Conservation (phyloP, 192 early-diverging fungal genomes). For the Helicostylum pulchrum region DNA sequence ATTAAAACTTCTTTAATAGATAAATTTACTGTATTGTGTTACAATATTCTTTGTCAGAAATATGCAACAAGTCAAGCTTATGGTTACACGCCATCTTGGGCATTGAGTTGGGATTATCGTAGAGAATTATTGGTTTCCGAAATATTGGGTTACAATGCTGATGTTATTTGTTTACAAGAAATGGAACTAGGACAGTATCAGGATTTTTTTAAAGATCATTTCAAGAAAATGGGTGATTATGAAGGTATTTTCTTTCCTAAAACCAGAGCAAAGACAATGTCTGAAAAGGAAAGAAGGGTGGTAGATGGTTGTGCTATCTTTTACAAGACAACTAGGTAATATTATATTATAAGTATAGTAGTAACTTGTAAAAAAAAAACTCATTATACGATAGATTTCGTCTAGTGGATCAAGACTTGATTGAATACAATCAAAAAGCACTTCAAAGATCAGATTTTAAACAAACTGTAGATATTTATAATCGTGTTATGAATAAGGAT, state of each 20-base stretch:
- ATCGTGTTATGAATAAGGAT: slow-evolving; percentile 97
- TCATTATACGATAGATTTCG: slow-evolving; percentile 56
- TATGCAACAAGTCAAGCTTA: slow-evolving; percentile 87
- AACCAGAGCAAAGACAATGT: slow-evolving; percentile 91
- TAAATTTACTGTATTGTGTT: slow-evolving; percentile 84
- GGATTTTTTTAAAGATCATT: slow-evolving; percentile 77
- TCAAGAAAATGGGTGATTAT: slow-evolving; percentile 73
- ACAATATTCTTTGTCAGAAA: slow-evolving; percentile 89
- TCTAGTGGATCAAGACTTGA: slow-evolving; percentile 76
- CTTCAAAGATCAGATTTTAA: slow-evolving; percentile 84
- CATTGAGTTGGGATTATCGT: slow-evolving; percentile 89
- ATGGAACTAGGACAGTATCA: slow-evolving; percentile 85
- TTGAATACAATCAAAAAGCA: slow-evolving; percentile 95
- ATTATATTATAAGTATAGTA: not conserved
- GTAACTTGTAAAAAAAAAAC: too few species aligned
- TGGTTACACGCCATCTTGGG: slow-evolving; percentile 95
- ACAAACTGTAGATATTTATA: slow-evolving; percentile 90
- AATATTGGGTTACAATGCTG: slow-evolving; percentile 81
- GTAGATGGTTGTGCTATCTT: slow-evolving; percentile 98
- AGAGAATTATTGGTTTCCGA: slow-evolving; percentile 85
- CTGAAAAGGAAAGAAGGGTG: slow-evolving; percentile 75
- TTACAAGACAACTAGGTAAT: slow-evolving; percentile 80
- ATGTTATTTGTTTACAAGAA: slow-evolving; percentile 94
- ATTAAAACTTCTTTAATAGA: slow-evolving; percentile 49
- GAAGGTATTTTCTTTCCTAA: slow-evolving; percentile 93